Base-by-base conservation (phyloP, 2,329 filamentous ascomycete species). In the Colletotrichum spinosum region DNA sequence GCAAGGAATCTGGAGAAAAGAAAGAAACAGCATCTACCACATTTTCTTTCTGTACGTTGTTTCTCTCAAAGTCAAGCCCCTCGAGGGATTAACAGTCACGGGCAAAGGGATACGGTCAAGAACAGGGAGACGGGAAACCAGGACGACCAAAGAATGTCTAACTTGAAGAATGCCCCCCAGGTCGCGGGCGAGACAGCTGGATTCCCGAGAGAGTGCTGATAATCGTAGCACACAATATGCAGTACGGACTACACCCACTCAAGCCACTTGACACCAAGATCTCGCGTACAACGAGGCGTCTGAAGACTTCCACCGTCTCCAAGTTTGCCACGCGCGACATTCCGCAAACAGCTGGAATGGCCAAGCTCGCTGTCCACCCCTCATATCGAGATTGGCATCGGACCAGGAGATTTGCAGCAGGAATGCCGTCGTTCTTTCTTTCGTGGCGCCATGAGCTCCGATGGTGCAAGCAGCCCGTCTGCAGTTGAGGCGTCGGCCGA, bases 331-430 rank as follows among this genome's bases (percentile, higher is more conserved):
- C 38, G 48, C 58, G 53, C 25, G 12, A 25, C 25, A 25, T 49
- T 56, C 52, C 53, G 63, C 41, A 66, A 53, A 15, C 63, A 57
- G 46, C 48, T 49, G 58, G 58, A 56, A 63, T 53, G 42, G 41
- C 15, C 53, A 45, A 61, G 41, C 17, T 10, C 50, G 17, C 15
- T n/a, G 44, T 48, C 33, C 7, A 33, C 17, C 56, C 46, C 46
- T 25, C 34, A 39, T 45, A 7, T 44, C 42, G 4, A 41, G 9
- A 37, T 45, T 65, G 44, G 38, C 37, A 62, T 44, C 37, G 33
- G 35, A 48, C 49, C 49, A 54, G 44, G 50, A 51, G 15, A 45
- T 39, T 34, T 10, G 49, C 49, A 44, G 34, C 44, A 65, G 54
- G 55, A 59, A 65, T 65, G 34, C 42, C 34, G 49, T 44, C 51